Conservation (phyloP, 148 eudicot species). For the Drosera capensis region DNA sequence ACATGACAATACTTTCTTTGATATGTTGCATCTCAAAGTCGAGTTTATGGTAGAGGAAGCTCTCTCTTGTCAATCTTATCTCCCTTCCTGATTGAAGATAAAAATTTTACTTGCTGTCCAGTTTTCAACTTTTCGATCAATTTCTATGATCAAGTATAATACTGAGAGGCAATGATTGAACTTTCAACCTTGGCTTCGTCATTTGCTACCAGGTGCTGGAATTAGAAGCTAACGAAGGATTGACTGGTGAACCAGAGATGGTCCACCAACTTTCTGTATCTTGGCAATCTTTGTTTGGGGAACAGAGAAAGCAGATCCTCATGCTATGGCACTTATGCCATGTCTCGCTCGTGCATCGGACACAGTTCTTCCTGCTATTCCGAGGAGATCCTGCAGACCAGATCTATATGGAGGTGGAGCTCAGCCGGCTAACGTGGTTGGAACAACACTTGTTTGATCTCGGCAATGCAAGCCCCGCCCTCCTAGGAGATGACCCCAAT, state of each 20-base stretch:
- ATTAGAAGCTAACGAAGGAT: conserved; percentile 61
- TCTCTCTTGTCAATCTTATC: no score
- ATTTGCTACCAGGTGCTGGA: conserved; percentile 38
- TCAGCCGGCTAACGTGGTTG: conserved; percentile 74
- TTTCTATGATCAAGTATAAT: background rate
- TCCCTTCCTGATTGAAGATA: no score
- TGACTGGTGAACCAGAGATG: conserved; percentile 24
- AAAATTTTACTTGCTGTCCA: background rate
- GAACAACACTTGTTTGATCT: conserved; percentile 63
- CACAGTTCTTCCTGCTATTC: conserved; percentile 67
- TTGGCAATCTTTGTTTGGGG: conserved; percentile 45
- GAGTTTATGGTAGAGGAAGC: no score
- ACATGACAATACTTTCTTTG: background rate
- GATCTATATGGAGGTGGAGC: conserved; percentile 85
- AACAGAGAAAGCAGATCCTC: conserved; percentile 73
- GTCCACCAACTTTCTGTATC: conserved; percentile 37
- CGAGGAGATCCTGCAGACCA: conserved; percentile 78
- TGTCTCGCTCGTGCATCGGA: conserved; percentile 85
- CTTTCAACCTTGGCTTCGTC: background rate
- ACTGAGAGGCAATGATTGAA: background rate
- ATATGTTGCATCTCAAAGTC: background rate
- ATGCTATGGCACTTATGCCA: conserved; percentile 71
- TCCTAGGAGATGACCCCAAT: conserved; percentile 39
- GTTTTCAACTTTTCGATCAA: background rate
- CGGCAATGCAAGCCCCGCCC: conserved; percentile 70